Evolutionary conservation across 345 rosid species (phyloP), one percentile per base, ranked within the genome.

Genomic region (Populus davidiana): DNA sequence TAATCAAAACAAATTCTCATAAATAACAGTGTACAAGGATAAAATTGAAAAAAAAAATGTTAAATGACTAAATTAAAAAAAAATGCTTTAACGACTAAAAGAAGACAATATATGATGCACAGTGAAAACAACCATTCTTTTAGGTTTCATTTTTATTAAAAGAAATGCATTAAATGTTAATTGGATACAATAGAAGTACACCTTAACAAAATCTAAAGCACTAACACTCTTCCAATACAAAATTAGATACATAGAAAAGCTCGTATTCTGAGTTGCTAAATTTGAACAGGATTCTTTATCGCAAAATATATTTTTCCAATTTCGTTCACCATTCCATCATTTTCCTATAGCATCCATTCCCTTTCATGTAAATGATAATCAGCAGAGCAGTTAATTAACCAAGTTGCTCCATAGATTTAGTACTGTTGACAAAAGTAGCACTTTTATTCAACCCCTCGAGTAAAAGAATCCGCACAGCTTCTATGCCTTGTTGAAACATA

Each of bases 371-470:
- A 66, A 44, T 49, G 13, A 29, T 66, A 43, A 35, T 29, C 27
- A 39, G 5, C 23, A 9, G 5, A 52, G 36, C 68, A 61, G 47
- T 71, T 52, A 27, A n/a, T 64, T 23, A 81, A 69, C 69, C 68
- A 9, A n/a, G 70, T 76, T 91, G 94, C 83, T 92, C 88, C 78
- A 90, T 69, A 59, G 93, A 69, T 78, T 91, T 92, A 25, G 82
- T 75, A 77, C 81, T 90, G 85, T 93, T 94, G 69, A 96, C 97
- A 85, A 87, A 90, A 59, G 94, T 90, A 56, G 97, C 98, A 43
- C 97, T 91, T 90, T 87, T 96, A 78, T 94, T 43, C 74, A 96
- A 81, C 33, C 98, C 98, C 50, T 92, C 89, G 0, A 88, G 88
- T 69, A 90, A 49, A 75, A 96, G 93, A 74, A 92, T 90, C 83